Conservation (phyloP, 345 rosid species). For the Excoecaria cochinchinensis region DNA sequence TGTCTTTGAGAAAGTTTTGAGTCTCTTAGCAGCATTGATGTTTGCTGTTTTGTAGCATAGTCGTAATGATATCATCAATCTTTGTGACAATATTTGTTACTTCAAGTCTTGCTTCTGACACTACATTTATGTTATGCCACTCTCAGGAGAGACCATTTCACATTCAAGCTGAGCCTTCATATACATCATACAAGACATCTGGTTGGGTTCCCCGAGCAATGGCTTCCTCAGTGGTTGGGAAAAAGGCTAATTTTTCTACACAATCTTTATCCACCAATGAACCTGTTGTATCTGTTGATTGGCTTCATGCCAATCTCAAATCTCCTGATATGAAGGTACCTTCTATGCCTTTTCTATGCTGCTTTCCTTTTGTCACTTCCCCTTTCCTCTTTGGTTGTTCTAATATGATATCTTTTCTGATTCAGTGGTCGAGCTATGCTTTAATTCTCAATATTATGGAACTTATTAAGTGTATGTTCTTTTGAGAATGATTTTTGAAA, state of each 20-base stretch:
- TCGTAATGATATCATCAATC: not conserved
- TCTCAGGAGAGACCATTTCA: slow-evolving; percentile 49
- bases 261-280: slow-evolving; percentile 52
- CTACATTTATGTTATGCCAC: not conserved
- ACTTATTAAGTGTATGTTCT: too few relatives aligned
- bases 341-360: not conserved
- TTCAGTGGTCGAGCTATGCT: too few relatives aligned
- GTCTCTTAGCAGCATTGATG: not conserved
- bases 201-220: slow-evolving; percentile 39
- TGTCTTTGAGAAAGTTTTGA: not conserved
- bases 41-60: not conserved
- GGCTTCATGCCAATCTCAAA: slow-evolving; percentile 82
- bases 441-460: too few relatives aligned
- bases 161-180: slow-evolving; percentile 23
- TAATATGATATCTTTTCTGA: too few relatives aligned
- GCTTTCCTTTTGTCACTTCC: too few relatives aligned
- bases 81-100: not conserved
- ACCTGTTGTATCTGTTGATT: slow-evolving; percentile 90
- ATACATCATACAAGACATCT: slow-evolving; percentile 31
- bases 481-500: too few relatives aligned
- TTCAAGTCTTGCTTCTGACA: not conserved
- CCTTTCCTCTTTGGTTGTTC: too few relatives aligned
- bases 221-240: slow-evolving; percentile 46
- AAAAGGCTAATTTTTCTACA: slow-evolving; percentile 42
- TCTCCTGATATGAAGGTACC: slow-evolving; percentile 81